These are phyloP conservation scores for Curvularia eragrostidis DNA, from an alignment of 2,329 filamentous ascomycete genomes.

Conservation along the genomic window DNA sequence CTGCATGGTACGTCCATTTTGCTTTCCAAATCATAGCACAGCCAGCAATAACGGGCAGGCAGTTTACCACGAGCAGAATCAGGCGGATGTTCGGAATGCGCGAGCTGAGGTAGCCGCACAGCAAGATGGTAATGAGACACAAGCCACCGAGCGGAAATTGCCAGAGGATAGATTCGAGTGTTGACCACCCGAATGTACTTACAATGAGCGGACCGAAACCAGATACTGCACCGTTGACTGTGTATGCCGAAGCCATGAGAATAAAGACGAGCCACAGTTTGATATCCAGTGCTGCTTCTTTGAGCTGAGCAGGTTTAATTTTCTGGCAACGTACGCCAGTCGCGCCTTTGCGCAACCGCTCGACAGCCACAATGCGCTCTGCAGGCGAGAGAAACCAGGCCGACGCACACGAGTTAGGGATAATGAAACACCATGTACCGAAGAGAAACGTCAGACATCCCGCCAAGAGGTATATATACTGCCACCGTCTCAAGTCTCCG, in stretches of 20 bases:
- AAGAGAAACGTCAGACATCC: slow-evolving; percentile 63
- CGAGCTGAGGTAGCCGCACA: slow-evolving; percentile 69
- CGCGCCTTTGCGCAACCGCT: slow-evolving; percentile 56
- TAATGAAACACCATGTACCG: slow-evolving; percentile 70
- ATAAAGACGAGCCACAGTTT: slow-evolving; percentile 52
- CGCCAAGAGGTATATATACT: slow-evolving; percentile 72
- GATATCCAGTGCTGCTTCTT: slow-evolving; percentile 57
- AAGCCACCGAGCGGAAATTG: slow-evolving; percentile 76
- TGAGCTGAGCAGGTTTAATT: slow-evolving; percentile 60
- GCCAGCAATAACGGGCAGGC: slow-evolving; percentile 75
- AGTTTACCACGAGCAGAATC: slow-evolving; percentile 68
- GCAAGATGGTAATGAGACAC: slow-evolving; percentile 70
- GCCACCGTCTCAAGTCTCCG: slow-evolving; percentile 60
- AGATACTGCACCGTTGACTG: slow-evolving; percentile 58
- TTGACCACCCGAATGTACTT: slow-evolving; percentile 53
- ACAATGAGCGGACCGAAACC: slow-evolving; percentile 50
- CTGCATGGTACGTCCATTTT: slow-evolving; percentile 67
- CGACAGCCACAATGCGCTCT: slow-evolving; percentile 64
- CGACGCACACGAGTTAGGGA: slow-evolving; percentile 69
- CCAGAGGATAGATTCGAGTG: slow-evolving; percentile 55
- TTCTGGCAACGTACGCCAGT: slow-evolving; percentile 61
- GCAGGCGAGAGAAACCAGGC: slow-evolving; percentile 72
- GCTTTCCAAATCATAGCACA: slow-evolving; percentile 78
- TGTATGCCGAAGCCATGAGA: slow-evolving; percentile 61
- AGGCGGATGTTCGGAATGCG: slow-evolving; percentile 69